A percentile compares a stretch with the other conserved stretches of the same genome.
Conservation (phyloP, 352 stramenopile genomes). For the Elongisporangium prolatum region DNA sequence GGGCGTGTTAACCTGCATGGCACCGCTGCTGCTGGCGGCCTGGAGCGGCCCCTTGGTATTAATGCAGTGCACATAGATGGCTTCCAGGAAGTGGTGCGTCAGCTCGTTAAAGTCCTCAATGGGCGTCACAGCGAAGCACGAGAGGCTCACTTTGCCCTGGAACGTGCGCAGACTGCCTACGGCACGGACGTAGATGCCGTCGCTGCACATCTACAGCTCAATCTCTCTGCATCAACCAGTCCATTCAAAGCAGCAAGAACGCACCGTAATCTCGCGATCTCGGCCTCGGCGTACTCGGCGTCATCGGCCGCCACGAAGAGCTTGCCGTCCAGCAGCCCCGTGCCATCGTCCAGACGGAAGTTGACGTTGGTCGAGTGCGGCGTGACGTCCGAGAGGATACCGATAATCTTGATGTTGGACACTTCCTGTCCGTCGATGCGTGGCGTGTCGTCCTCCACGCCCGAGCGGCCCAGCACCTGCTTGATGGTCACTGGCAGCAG, state of each 20-base stretch:
- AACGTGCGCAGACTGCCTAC: conserved; percentile 92
- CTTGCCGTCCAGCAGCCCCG: conserved; percentile 88
- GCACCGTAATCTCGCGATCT: conserved; percentile 47
- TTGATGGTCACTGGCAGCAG: conserved; percentile 90
- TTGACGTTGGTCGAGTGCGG: conserved; percentile 88
- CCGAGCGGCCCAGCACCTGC: conserved; percentile 63
- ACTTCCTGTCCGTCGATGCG: conserved; percentile 89
- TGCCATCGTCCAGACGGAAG: conserved; percentile 94
- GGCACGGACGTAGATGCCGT: conserved; percentile 88
- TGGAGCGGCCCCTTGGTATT: conserved; percentile 61
- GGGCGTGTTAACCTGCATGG: conserved; percentile 28
- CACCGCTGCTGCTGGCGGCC: conserved; percentile 16
- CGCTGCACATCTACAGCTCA: conserved; percentile 12
- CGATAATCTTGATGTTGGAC: conserved; percentile 87
- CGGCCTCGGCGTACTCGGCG: conserved; percentile 57
- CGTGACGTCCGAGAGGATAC: conserved; percentile 69
- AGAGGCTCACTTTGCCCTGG: conserved; percentile 83
- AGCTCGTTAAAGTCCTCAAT: conserved; percentile 92
- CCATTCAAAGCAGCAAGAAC: conserved; percentile 3
- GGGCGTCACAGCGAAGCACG: conserved; percentile 82
- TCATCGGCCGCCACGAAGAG: conserved; percentile 89
- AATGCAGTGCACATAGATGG: conserved; percentile 90
- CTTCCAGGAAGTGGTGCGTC: conserved; percentile 95
- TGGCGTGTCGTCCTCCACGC: conserved; percentile 59
- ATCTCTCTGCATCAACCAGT: neutral